Evolutionary conservation across 805 yeast species (phyloP), one percentile per base, ranked within the genome.

Genomic region (Torulaspora gathmanii): DNA sequence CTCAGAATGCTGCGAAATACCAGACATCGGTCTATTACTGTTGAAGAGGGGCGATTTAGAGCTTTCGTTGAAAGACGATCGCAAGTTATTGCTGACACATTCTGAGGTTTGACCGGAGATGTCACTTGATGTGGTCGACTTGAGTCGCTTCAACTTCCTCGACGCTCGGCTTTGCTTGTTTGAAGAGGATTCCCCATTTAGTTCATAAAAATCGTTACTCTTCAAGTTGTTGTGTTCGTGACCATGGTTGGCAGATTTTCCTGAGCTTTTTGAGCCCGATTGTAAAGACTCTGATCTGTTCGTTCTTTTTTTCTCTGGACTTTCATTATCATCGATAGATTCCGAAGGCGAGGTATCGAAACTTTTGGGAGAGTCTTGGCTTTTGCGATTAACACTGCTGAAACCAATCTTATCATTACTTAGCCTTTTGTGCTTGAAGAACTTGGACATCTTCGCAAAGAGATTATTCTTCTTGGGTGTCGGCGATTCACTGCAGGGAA

Each of bases 1-100:
- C 2, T 70, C 58, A 0, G 80, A 75, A 43, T 71, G 71, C 17
- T 77, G 73, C 0, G 83, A 79, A 1, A 78, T 57, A 31, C 72
- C 69, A 1, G 84, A 79, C 0, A 70, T 68, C 3, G 82, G 82
- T 40, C 83, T 63, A 23, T 67, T 45, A 49, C 60, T 57, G 47
- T 48, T 22, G 16, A 47, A 36, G 6, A 42, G 29, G 10, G 51
- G 44, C 2, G 54, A 39, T 40, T 49, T 55, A 25, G 46, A 50
- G 5, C 29, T 30, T 29, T 53, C 61, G 30, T 47, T 43, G 22
- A 47, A 42, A 3, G 50, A 35, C 11, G 53, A 33, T 15, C 46
- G 37, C 26, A 47, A 17, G 20, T 33, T 35, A 19, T 45, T 48
- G 13, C 42, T 28, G 49, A 34, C 42, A 3, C 56, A 42, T 45